phyloP scores from a whole-genome alignment of 768 basidiomycete species.

The Nevesoporus exiguus region DNA sequence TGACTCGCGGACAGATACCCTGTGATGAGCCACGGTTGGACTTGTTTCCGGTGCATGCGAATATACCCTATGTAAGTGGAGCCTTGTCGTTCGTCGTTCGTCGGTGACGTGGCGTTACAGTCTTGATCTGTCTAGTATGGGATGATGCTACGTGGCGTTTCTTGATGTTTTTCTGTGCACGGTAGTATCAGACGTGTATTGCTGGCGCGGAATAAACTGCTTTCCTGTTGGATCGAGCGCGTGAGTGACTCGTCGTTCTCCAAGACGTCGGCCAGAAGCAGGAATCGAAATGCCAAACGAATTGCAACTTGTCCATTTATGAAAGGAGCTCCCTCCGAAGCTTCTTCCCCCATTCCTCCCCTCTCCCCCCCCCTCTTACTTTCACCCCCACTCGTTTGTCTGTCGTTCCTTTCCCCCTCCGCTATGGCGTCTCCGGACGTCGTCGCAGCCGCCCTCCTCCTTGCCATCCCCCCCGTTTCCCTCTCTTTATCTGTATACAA shows the following conservation, averaged over 20 bases:
- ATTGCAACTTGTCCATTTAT: background rate
- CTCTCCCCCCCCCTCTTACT: constrained; percentile 1
- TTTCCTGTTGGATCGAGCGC: background rate
- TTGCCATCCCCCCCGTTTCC: constrained; percentile 23
- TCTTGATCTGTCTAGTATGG: background rate
- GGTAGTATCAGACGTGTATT: background rate
- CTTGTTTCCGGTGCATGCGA: background rate
- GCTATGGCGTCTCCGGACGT: constrained; percentile 25
- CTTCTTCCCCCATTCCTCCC: background rate
- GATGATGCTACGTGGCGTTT: background rate
- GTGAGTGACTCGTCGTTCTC: constrained; percentile 12
- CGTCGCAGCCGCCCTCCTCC: constrained; percentile 26
- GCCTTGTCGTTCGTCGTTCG: background rate
- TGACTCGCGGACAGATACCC: background rate
- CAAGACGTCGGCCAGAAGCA: constrained; percentile 11
- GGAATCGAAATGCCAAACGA: constrained; percentile 21
- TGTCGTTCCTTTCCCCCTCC: constrained; percentile 15
- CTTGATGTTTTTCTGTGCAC: background rate
- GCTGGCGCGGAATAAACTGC: background rate
- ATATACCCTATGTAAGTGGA: constrained; percentile 9
- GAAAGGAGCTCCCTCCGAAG: background rate
- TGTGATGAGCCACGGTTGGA: background rate
- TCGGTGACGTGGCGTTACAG: constrained; percentile 10
- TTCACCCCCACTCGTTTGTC: constrained; percentile 15
- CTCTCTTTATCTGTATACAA: constrained; percentile 10